A percentile compares a stretch with the other conserved stretches of the same genome.
phyloP scores from a whole-genome alignment of 2,329 filamentous ascomycete species.

The Neoascochyta sp. region DNA sequence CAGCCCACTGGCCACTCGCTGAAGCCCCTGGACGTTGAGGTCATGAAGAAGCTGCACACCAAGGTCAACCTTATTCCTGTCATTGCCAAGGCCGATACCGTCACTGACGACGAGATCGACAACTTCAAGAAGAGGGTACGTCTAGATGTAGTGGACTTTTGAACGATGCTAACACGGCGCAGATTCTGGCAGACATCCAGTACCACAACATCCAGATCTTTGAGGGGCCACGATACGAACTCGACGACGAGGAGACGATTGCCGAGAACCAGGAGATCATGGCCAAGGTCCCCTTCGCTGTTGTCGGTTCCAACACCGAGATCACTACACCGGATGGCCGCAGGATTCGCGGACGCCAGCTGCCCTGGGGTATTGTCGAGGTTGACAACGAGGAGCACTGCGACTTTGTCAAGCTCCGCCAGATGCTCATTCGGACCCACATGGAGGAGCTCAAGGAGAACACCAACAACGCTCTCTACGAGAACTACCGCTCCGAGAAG shows the following conservation, averaged over 20 bases:
- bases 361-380: conserved; percentile 98
- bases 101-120: conserved; percentile 93
- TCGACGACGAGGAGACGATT: conserved; percentile 98
- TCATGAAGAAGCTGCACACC: conserved; percentile 98
- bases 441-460: conserved; percentile 99
- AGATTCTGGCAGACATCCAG: conserved; percentile 97
- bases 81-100: conserved; percentile 96
- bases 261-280: conserved; percentile 99
- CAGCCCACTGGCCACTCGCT: conserved; percentile 97
- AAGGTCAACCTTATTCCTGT: conserved; percentile 99
- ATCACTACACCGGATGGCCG: conserved; percentile 87
- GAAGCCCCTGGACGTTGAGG: conserved; percentile 97
- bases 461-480: conserved; percentile 97
- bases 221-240: conserved; percentile 95
- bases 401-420: conserved; percentile 98
- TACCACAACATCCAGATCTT: conserved; percentile 99
- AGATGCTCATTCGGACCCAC: conserved; percentile 99
- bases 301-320: conserved; percentile 95
- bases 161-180: conserved; percentile 15
- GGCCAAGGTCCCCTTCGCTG: conserved; percentile 98
- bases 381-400: conserved; percentile 99
- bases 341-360: conserved; percentile 91
- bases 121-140: conserved; percentile 95
- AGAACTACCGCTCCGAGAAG: conserved; percentile 99
- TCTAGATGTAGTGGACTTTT: conserved; percentile 14